Conservation (phyloP, 805 yeast genomes). For the Wickerhamomyces rabaulensis region DNA sequence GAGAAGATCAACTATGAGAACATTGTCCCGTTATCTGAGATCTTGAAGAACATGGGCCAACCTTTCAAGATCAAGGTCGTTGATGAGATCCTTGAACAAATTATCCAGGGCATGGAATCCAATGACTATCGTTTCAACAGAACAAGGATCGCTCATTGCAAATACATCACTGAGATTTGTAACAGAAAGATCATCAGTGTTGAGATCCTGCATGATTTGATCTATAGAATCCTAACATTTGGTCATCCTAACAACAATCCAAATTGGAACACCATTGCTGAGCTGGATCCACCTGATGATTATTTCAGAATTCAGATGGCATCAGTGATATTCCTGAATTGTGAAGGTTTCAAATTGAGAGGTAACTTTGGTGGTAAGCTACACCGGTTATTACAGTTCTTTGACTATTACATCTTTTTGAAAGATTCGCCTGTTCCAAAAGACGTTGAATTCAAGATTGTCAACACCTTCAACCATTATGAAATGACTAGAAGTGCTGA, state of each 20-base stretch:
- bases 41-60: conserved; percentile 37
- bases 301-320: conserved; percentile 66
- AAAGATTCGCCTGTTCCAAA: conserved; percentile 60
- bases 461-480: conserved; percentile 35
- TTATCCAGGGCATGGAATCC: conserved; percentile 59
- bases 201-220: conserved; percentile 42
- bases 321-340: conserved; percentile 34
- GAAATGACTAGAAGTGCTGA: conserved; percentile 31
- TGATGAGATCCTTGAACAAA: conserved; percentile 62
- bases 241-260: conserved; percentile 67
- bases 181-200: conserved; percentile 42
- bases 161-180: conserved; percentile 54
- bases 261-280: conserved; percentile 31
- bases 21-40: conserved; percentile 42
- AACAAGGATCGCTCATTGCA: conserved; percentile 54
- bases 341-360: conserved; percentile 17
- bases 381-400: conserved; percentile 43
- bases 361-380: conserved; percentile 12
- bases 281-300: conserved; percentile 59
- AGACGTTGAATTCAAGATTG: conserved; percentile 53
- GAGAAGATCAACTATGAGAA: conserved; percentile 57
- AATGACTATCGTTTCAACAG: conserved; percentile 57
- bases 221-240: conserved; percentile 52
- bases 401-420: conserved; percentile 66
- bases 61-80: conserved; percentile 41